phyloP scores from a whole-genome alignment of 2,329 filamentous ascomycete species.

The Cordyceps farinosa region DNA sequence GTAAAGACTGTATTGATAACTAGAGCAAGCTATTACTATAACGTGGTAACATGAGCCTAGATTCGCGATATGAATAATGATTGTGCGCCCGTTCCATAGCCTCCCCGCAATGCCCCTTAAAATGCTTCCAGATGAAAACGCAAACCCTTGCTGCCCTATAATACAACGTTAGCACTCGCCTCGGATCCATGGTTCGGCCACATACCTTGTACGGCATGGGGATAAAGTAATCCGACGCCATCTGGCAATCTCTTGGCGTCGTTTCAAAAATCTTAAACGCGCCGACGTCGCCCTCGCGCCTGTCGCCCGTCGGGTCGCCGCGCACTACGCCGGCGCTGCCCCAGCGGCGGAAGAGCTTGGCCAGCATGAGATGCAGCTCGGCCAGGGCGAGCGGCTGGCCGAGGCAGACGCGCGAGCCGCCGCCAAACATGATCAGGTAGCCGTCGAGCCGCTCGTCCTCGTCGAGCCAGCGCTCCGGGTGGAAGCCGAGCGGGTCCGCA shows the following conservation, averaged over 20 bases:
- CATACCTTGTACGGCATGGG: constrained; percentile 37
- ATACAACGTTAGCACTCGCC: background rate
- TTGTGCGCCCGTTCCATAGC: background rate
- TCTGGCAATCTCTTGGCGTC: constrained; percentile 32
- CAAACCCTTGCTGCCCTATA: constrained; percentile 32
- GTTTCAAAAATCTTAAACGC: constrained; percentile 35
- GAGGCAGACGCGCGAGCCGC: constrained; percentile 34
- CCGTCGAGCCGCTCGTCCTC: constrained; percentile 32
- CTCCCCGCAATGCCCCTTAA: background rate
- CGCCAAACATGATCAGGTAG: constrained; percentile 34
- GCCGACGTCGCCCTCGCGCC: constrained; percentile 32
- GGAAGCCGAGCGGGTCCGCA: constrained; percentile 31
- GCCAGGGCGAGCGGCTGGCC: constrained; percentile 38
- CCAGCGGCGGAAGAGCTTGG: constrained; percentile 37
- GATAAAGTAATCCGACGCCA: constrained; percentile 38
- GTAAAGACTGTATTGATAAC: background rate
- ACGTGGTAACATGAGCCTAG: background rate
- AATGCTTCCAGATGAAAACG: constrained; percentile 30
- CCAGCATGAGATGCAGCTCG: constrained; percentile 37
- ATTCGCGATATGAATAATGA: background rate
- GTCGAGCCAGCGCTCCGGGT: constrained; percentile 36
- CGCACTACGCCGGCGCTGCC: constrained; percentile 32
- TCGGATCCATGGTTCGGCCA: background rate
- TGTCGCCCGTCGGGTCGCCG: constrained; percentile 30
- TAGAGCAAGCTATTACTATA: background rate